These are phyloP conservation scores for Euptelea pleiosperma DNA, from an alignment of 164 flowering plant species.

Conservation along the genomic window DNA sequence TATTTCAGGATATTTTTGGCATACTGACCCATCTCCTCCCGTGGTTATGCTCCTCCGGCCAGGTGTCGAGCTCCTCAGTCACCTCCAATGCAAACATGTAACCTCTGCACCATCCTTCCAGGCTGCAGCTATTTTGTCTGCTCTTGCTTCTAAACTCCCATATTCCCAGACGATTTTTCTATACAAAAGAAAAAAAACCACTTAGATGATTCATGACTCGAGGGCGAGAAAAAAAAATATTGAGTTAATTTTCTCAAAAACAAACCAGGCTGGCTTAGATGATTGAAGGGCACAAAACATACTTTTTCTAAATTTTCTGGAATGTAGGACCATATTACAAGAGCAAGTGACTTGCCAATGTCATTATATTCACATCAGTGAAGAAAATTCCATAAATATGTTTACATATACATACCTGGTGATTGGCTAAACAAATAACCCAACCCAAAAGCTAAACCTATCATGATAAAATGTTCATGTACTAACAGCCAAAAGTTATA, in stretches of 20 bases:
- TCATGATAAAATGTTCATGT: too few species aligned
- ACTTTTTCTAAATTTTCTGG: too few species aligned
- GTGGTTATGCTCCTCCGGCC: conserved; percentile 65
- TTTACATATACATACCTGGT: too few species aligned
- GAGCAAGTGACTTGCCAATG: too few species aligned
- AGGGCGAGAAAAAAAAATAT: background rate
- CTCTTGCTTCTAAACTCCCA: conserved; percentile 80
- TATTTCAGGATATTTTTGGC: background rate
- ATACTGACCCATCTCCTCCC: conserved; percentile 61
- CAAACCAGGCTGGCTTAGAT: background rate
- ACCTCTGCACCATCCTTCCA: conserved; percentile 65
- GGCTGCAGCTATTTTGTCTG: conserved; percentile 37
- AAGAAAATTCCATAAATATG: too few species aligned
- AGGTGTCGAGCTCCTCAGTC: conserved; percentile 59
- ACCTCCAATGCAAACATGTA: conserved; percentile 69
- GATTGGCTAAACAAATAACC: too few species aligned
- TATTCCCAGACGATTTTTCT: conserved; percentile 48
- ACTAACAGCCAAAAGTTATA: too few species aligned
- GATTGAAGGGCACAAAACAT: background rate
- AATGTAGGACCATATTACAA: too few species aligned
- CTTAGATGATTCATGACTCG: background rate
- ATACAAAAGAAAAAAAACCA: conserved; percentile 10
- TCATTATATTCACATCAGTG: too few species aligned
- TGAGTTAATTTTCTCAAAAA: background rate
- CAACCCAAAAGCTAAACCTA: too few species aligned